phyloP scores from a whole-genome alignment of 1,139 yeast species.

The Debaryomyces psychrophilus region DNA sequence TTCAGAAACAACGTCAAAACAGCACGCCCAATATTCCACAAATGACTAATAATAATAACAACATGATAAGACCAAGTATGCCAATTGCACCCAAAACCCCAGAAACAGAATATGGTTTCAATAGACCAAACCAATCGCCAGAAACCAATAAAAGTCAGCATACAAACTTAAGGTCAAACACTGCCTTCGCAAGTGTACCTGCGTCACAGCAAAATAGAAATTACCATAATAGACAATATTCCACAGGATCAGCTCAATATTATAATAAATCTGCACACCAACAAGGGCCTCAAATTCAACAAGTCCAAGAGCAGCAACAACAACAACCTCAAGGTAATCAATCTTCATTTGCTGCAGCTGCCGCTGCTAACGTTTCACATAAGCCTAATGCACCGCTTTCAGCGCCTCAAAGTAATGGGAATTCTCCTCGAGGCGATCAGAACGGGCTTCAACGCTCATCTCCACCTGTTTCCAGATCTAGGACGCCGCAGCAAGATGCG shows the following conservation, averaged over 20 bases:
- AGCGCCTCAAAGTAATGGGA: background rate
- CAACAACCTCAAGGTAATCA: background rate
- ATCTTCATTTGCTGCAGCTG: slow-evolving; percentile 1
- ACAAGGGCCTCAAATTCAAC: background rate
- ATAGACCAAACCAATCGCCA: slow-evolving; percentile 1
- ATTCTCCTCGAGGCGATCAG: background rate
- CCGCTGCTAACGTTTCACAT: background rate
- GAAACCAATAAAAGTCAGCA: slow-evolving; percentile 8
- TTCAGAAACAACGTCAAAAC: slow-evolving; percentile 13
- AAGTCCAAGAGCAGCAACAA: background rate
- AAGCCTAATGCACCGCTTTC: background rate
- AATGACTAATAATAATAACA: background rate
- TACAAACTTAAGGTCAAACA: slow-evolving; percentile 16
- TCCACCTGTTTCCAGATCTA: slow-evolving; percentile 3
- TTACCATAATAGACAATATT: slow-evolving; percentile 6
- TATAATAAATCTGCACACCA: background rate
- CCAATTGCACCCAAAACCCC: slow-evolving; percentile 6
- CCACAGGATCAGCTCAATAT: slow-evolving; percentile 3
- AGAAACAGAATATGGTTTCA: slow-evolving; percentile 7
- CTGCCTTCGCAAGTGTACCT: slow-evolving; percentile 15
- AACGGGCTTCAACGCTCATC: background rate
- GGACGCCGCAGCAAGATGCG: slow-evolving; percentile 1
- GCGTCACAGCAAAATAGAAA: background rate
- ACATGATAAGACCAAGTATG: slow-evolving; percentile 6
- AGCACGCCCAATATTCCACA: slow-evolving; percentile 8